Evolutionary conservation across 495 filamentous ascomycete species (phyloP).

Genomic region (Neurospora sp.): DNA sequence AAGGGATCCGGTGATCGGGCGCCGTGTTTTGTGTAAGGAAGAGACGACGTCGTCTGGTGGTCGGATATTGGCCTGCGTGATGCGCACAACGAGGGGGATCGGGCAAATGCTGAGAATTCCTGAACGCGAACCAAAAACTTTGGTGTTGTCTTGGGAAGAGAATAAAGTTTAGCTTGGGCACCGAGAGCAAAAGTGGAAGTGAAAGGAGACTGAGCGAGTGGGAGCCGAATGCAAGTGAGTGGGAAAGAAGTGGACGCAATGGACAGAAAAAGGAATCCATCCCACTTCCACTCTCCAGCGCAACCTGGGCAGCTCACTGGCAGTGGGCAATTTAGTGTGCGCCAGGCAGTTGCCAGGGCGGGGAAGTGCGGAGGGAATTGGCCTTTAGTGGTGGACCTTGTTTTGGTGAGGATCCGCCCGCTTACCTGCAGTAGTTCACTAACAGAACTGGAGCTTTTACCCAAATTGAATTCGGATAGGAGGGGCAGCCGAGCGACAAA

Average conservation of each 20-base stretch:
- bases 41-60: not conserved
- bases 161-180: not conserved
- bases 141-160: not conserved
- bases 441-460: not conserved
- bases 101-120: not conserved
- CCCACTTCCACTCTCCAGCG: not conserved
- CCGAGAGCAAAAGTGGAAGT: not conserved
- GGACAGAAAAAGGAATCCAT: not conserved
- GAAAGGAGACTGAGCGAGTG: not conserved
- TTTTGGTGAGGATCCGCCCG: slow-evolving; percentile 2
- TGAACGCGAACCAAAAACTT: not conserved
- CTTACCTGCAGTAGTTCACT: slow-evolving; percentile 15
- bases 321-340: not conserved
- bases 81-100: not conserved
- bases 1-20: not conserved
- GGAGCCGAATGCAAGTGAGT: not conserved
- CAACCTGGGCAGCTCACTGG: not conserved
- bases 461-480: not conserved
- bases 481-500: not conserved
- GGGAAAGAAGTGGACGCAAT: not conserved
- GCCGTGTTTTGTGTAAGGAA: not conserved
- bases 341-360: not conserved
- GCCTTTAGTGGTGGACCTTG: not conserved
- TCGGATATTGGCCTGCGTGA: not conserved
- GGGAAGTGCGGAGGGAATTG: not conserved